These are phyloP conservation scores for Phytopythium boreale DNA, from an alignment of 352 stramenopile species.

Conservation along the genomic window DNA sequence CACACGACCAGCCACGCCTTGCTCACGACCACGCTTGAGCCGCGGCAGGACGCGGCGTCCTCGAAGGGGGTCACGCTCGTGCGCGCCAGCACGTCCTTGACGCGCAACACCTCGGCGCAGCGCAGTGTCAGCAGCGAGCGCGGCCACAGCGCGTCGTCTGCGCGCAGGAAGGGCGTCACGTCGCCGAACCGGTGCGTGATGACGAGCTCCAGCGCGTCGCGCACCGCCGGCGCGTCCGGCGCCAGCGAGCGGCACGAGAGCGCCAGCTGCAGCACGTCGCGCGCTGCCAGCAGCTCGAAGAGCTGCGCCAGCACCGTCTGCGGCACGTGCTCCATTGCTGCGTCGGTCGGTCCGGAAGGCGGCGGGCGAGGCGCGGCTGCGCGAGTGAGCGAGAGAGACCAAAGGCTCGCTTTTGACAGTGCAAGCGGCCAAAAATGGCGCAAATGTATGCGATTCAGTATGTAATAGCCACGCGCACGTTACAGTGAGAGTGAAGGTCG, in stretches of 20 bases:
- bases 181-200: slow-evolving; percentile 53
- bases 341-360: background rate
- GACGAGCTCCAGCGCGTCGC: slow-evolving; percentile 55
- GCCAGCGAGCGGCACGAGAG: slow-evolving; percentile 41
- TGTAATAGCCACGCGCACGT: background rate
- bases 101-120: slow-evolving; percentile 54
- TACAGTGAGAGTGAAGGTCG: background rate
- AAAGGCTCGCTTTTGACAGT: too few species aligned
- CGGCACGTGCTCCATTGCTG: slow-evolving; percentile 58
- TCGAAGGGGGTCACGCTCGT: slow-evolving; percentile 36
- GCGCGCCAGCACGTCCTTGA: slow-evolving; percentile 53
- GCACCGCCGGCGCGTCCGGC: slow-evolving; percentile 28
- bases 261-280: slow-evolving; percentile 48
- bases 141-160: slow-evolving; percentile 54
- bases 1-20: slow-evolving; percentile 73
- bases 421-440: too few species aligned
- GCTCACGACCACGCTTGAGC: slow-evolving; percentile 56
- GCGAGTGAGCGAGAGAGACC: too few species aligned
- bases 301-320: slow-evolving; percentile 50
- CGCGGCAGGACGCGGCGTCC: slow-evolving; percentile 26
- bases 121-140: slow-evolving; percentile 53
- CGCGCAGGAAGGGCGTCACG: slow-evolving; percentile 47
- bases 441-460: background rate
- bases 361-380: too few species aligned
- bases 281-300: slow-evolving; percentile 57